Evolutionary conservation across 306 rosid genomes (phyloP), one percentile per base, ranked within the genome.

Genomic region (Quillaja saponaria): DNA sequence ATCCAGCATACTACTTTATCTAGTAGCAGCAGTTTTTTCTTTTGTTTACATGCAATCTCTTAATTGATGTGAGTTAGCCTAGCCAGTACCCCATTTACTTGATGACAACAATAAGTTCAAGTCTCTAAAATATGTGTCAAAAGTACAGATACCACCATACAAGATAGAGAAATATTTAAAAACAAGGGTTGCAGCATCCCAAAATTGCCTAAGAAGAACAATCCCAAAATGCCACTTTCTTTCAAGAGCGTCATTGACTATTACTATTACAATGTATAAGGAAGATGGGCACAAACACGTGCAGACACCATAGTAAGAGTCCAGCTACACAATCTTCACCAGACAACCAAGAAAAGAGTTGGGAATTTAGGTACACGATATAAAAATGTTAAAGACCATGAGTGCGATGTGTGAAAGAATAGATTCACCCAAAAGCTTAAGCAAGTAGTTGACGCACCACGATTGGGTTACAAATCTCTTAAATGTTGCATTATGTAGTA

Each of bases 291-390:
- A 18, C 58, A 19, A 15, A 21, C 58, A 46, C 34, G 11, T 6
- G 35, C 15, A 63, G 31, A 25, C 31, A 25, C 31, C 31, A 25
- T 25, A 4, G 4, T 25, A n/a, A 25, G 31, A 25, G 31, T 25
- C 31, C 31, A 46, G 65, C 39, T 33, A 33, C 34, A 58, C 20
- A 55, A 51, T 20, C 28, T 35, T 60, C 13, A 55, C 16, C 19
- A 12, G 51, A 40, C 39, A 34, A 38, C 42, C 49, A 57, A 14
- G 41, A 50, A 46, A 71, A 34, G 31, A 25, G 3, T 25, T 25
- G 31, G 31, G 31, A 25, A 4, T 25, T 25, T 25, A 25, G 31
- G 4, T 25, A 25, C 31, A 25, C n/a, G n/a, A n/a, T n/a, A n/a
- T 25, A 25, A 25, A 25, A 25, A 25, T 25, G 31, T 25, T 25